These are phyloP conservation scores for Lodderomyces metapsilosis DNA, from an alignment of 1,139 yeast genomes.

Conservation along the genomic window DNA sequence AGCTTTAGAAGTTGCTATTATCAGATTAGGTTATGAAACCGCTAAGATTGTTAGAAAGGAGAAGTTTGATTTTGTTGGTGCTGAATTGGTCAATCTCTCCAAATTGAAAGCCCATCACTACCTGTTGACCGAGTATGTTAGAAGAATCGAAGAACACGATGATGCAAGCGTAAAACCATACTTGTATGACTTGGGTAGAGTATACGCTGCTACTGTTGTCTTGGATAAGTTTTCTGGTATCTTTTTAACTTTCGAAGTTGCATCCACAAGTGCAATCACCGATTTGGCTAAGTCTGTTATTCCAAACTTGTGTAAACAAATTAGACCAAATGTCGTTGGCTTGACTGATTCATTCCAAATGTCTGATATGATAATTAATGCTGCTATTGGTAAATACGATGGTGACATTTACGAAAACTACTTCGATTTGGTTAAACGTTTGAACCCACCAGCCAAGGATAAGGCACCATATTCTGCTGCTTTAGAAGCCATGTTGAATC, in stretches of 20 bases:
- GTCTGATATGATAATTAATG: slow-evolving; percentile 44
- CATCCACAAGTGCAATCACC: slow-evolving; percentile 33
- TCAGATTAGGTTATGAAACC: slow-evolving; percentile 38
- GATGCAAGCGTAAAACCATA: slow-evolving; percentile 23
- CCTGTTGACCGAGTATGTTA: slow-evolving; percentile 31
- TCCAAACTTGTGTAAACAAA: slow-evolving; percentile 34
- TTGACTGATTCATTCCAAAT: slow-evolving; percentile 50
- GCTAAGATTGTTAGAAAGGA: slow-evolving; percentile 28
- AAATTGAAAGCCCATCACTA: slow-evolving; percentile 49
- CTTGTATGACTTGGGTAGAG: slow-evolving; percentile 27
- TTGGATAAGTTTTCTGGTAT: slow-evolving; percentile 39
- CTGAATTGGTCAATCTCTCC: slow-evolving; percentile 57
- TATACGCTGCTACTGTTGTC: slow-evolving; percentile 30
- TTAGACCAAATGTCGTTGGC: slow-evolving; percentile 46
- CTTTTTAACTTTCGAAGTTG: slow-evolving; percentile 38
- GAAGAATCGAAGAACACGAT: slow-evolving; percentile 22
- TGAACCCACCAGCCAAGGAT: slow-evolving; percentile 34
- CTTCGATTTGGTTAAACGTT: slow-evolving; percentile 35
- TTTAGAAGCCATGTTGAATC: slow-evolving; percentile 37
- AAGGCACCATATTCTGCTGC: slow-evolving; percentile 43
- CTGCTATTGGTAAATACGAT: slow-evolving; percentile 43
- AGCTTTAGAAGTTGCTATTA: slow-evolving; percentile 44
- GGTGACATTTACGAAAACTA: slow-evolving; percentile 50
- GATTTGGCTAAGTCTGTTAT: slow-evolving; percentile 31
- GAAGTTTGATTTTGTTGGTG: slow-evolving; percentile 50